These are phyloP conservation scores for Didymella keratinophila DNA, from an alignment of 2,329 filamentous ascomycete genomes.

Conservation along the genomic window DNA sequence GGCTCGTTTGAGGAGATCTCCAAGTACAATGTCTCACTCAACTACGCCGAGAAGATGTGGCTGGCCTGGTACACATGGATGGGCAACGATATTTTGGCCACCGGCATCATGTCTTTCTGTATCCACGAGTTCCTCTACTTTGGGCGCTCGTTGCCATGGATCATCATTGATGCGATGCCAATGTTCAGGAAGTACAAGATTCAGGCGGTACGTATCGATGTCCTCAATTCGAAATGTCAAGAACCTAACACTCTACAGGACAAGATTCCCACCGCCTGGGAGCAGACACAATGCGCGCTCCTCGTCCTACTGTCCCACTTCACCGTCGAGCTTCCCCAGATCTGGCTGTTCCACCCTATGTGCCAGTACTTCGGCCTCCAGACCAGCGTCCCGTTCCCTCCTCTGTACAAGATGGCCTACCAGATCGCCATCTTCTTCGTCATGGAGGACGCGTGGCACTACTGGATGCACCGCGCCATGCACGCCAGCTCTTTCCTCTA, in stretches of 20 bases:
- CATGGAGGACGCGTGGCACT: constrained; percentile 97
- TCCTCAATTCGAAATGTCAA: neutral
- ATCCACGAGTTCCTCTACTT: constrained; percentile 98
- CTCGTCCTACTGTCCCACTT: constrained; percentile 95
- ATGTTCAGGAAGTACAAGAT: constrained; percentile 95
- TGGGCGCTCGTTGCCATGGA: constrained; percentile 87
- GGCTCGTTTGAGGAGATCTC: constrained; percentile 70
- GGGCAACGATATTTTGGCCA: constrained; percentile 96
- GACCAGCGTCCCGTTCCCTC: constrained; percentile 88
- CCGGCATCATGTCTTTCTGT: constrained; percentile 94
- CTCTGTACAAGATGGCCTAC: constrained; percentile 82
- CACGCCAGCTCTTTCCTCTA: constrained; percentile 91
- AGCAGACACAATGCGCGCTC: constrained; percentile 93
- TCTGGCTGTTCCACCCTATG: constrained; percentile 98
- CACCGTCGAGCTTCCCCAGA: constrained; percentile 97
- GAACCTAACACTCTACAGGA: constrained; percentile 52
- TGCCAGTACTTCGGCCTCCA: constrained; percentile 90
- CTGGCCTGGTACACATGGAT: constrained; percentile 97
- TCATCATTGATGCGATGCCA: constrained; percentile 87
- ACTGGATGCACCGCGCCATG: constrained; percentile 91
- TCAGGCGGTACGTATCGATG: constrained; percentile 70
- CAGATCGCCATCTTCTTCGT: constrained; percentile 96
- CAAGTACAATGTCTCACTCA: constrained; percentile 83
- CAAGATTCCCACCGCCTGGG: constrained; percentile 90
- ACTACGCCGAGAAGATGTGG: constrained; percentile 88